phyloP scores from a whole-genome alignment of 768 basidiomycete species.

The Kwoniella sp. region DNA sequence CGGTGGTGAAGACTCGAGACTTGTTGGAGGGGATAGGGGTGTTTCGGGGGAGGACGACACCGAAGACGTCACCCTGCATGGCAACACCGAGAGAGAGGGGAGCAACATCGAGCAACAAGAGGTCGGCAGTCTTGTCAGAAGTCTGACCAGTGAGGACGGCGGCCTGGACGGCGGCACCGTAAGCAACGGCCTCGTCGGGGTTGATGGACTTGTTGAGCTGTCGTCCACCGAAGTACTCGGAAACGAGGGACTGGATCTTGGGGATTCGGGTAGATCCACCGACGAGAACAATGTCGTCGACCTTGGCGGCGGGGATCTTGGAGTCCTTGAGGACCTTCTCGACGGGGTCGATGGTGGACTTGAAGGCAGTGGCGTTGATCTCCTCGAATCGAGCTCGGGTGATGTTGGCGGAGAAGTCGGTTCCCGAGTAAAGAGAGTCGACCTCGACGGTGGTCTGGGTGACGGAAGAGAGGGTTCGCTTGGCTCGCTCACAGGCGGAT shows the following conservation, averaged over 20 bases:
- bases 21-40: constrained; percentile 99
- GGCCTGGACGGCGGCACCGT: constrained; percentile 99
- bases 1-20: constrained; percentile 97
- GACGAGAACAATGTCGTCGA: constrained; percentile 98
- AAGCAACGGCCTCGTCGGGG: constrained; percentile 99
- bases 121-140: constrained; percentile 97
- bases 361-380: constrained; percentile 93
- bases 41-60: constrained; percentile 98
- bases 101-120: constrained; percentile 96
- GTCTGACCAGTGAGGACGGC: constrained; percentile 98
- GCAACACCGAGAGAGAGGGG: constrained; percentile 99
- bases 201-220: constrained; percentile 99
- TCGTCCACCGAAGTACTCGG: constrained; percentile 96
- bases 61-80: constrained; percentile 99
- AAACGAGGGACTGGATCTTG: constrained; percentile 96
- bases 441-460: constrained; percentile 99
- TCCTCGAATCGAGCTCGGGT: constrained; percentile 99
- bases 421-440: constrained; percentile 94
- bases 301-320: constrained; percentile 90
- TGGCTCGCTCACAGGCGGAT: constrained; percentile 98
- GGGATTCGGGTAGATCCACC: constrained; percentile 99
- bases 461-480: constrained; percentile 96
- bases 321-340: constrained; percentile 99
- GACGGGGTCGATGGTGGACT: constrained; percentile 95
- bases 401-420: constrained; percentile 98